Evolutionary conservation across 257 asterid genomes (phyloP).

Genomic region (Forsythia suspensa): DNA sequence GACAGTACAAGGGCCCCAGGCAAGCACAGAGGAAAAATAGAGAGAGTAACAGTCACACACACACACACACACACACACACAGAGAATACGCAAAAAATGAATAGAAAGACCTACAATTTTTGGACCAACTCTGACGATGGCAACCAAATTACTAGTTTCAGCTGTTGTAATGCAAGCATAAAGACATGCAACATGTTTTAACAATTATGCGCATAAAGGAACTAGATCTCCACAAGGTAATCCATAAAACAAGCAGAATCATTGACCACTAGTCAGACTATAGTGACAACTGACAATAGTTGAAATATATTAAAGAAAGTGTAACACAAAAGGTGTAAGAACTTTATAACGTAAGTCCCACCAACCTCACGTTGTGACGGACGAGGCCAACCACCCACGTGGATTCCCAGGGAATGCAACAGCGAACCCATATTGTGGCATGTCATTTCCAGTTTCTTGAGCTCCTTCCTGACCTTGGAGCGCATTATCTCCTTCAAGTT

Average conservation of each 20-base stretch:
- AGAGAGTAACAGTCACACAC: not conserved
- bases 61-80: not conserved
- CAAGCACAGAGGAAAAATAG: not conserved
- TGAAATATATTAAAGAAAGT: not conserved
- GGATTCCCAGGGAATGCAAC: conserved; percentile 60
- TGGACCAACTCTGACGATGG: not conserved
- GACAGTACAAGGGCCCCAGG: not conserved
- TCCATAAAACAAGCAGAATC: not conserved
- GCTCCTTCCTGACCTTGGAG: conserved; percentile 59
- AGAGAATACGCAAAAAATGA: not conserved
- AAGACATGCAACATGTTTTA: not conserved
- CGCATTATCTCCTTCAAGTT: conserved; percentile 80
- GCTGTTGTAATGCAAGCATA: not conserved
- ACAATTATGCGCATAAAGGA: not conserved
- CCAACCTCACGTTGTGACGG: conserved; percentile 67
- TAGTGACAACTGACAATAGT: not conserved
- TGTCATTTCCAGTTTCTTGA: conserved; percentile 51
- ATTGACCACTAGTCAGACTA: not conserved
- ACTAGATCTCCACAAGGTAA: not conserved
- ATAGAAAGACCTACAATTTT: not conserved
- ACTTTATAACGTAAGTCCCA: not conserved
- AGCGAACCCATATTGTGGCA: conserved; percentile 72
- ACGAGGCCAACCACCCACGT: conserved; percentile 45
- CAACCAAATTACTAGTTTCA: not conserved
- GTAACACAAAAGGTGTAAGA: not conserved